These are phyloP conservation scores for Phytopythium mirpurense DNA, from an alignment of 352 stramenopile species.

Conservation along the genomic window DNA sequence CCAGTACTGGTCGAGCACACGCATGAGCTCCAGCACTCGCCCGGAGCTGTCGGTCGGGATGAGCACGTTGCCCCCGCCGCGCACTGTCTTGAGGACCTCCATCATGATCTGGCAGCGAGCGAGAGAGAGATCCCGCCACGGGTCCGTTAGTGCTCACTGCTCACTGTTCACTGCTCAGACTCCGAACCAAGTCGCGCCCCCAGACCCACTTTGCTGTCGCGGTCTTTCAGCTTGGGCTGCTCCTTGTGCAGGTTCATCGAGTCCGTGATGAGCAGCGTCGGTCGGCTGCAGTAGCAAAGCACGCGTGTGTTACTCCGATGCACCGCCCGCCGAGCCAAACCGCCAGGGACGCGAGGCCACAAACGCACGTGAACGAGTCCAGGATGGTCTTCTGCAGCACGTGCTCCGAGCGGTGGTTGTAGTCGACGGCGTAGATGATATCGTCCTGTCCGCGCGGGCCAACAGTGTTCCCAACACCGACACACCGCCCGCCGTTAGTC, in stretches of 20 bases:
- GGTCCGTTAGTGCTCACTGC: background rate
- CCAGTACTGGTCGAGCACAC: conserved; percentile 95
- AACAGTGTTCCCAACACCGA: too few species aligned
- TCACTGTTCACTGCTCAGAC: too few species aligned
- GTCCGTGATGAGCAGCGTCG: conserved; percentile 84
- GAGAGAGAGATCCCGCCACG: background rate
- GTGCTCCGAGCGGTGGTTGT: conserved; percentile 94
- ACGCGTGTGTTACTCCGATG: background rate
- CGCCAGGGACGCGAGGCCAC: background rate
- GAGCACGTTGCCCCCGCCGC: conserved; percentile 92
- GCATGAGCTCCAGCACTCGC: conserved; percentile 93
- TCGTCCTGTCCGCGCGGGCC: conserved; percentile 54
- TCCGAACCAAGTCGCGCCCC: too few species aligned
- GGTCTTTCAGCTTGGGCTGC: conserved; percentile 83
- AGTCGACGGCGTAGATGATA: conserved; percentile 90
- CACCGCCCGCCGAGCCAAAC: background rate
- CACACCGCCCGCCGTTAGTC: too few species aligned
- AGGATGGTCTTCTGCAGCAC: conserved; percentile 93
- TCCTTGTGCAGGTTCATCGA: conserved; percentile 86
- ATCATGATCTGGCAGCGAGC: conserved; percentile 75
- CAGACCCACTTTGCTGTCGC: conserved; percentile 69
- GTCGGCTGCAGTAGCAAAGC: conserved; percentile 33
- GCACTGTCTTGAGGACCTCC: conserved; percentile 90
- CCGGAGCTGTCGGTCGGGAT: conserved; percentile 93
- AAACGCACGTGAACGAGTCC: conserved; percentile 89